Evolutionary conservation across 306 rosid genomes (phyloP).

Genomic region (Begonia fuchsioides): DNA sequence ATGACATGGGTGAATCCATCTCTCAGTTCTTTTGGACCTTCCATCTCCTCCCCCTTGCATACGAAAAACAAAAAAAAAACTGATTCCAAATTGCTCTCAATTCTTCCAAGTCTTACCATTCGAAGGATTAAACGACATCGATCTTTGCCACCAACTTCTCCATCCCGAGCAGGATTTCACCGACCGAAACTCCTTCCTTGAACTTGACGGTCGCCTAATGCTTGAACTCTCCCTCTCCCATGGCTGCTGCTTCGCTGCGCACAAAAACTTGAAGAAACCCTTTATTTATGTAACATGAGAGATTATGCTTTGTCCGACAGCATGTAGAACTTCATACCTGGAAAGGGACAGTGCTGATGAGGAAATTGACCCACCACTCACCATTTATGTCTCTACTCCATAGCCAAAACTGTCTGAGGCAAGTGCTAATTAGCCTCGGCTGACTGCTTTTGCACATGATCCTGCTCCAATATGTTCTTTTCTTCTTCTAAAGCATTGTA

Average conservation of each 20-base stretch:
- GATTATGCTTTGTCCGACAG: not conserved
- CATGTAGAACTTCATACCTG: not conserved
- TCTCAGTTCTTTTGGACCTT: constrained; percentile 61
- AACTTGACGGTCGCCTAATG: constrained; percentile 77
- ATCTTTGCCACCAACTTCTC: constrained; percentile 54
- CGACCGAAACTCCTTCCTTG: constrained; percentile 58
- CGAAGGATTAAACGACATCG: constrained; percentile 65
- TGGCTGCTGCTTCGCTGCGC: constrained; percentile 9
- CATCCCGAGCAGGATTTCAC: constrained; percentile 57
- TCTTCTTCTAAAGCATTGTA: too few relatives aligned
- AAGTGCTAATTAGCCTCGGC: too few relatives aligned
- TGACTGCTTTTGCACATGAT: not conserved
- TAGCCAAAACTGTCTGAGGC: too few relatives aligned
- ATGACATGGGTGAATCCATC: constrained; percentile 95
- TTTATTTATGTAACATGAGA: not conserved
- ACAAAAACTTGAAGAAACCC: too few relatives aligned
- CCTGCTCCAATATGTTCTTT: not conserved
- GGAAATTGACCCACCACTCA: not conserved
- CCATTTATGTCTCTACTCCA: too few relatives aligned
- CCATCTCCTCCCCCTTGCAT: constrained; percentile 62
- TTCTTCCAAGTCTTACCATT: constrained; percentile 32
- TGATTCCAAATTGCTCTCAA: too few relatives aligned
- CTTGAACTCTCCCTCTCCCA: constrained; percentile 81
- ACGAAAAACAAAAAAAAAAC: too few relatives aligned
- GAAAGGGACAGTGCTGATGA: not conserved